phyloP scores from a whole-genome alignment of 768 basidiomycete species.

The Nevesoporus exiguus region DNA sequence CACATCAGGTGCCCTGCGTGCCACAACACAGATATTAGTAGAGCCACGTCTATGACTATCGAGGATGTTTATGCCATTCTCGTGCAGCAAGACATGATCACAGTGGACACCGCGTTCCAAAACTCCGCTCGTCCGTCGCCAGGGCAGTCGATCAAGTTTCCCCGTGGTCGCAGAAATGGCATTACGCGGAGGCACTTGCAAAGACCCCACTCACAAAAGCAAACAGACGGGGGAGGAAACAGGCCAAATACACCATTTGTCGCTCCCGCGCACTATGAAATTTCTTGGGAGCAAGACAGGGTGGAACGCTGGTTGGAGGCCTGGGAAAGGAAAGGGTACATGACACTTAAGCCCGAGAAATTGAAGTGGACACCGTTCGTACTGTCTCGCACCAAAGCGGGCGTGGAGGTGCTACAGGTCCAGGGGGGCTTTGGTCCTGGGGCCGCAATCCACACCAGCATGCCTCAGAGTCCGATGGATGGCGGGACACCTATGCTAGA shows the following conservation, averaged over 20 bases:
- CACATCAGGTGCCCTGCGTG: constrained; percentile 19
- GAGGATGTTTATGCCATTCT: constrained; percentile 85
- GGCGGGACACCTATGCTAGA: constrained; percentile 23
- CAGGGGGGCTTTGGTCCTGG: constrained; percentile 14
- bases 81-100: constrained; percentile 71
- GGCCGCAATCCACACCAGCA: constrained; percentile 4
- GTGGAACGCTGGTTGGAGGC: constrained; percentile 62
- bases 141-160: constrained; percentile 74
- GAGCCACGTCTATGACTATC: constrained; percentile 83
- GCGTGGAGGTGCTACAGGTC: constrained; percentile 27
- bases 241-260: constrained; percentile 52
- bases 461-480: constrained; percentile 19
- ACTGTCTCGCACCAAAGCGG: constrained; percentile 44
- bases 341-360: constrained; percentile 73
- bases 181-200: constrained; percentile 63
- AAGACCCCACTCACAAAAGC: constrained; percentile 47
- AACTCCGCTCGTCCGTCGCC: constrained; percentile 62
- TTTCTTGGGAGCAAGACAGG: constrained; percentile 66
- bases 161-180: constrained; percentile 64
- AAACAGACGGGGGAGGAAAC: constrained; percentile 32
- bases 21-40: constrained; percentile 65
- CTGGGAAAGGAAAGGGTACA: constrained; percentile 77
- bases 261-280: constrained; percentile 66
- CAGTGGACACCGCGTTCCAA: constrained; percentile 43
- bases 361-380: constrained; percentile 96